Evolutionary conservation across 176 grass and related monocot species (phyloP), one percentile per base, ranked within the genome.

Genomic region (Triticum dicoccoides): DNA sequence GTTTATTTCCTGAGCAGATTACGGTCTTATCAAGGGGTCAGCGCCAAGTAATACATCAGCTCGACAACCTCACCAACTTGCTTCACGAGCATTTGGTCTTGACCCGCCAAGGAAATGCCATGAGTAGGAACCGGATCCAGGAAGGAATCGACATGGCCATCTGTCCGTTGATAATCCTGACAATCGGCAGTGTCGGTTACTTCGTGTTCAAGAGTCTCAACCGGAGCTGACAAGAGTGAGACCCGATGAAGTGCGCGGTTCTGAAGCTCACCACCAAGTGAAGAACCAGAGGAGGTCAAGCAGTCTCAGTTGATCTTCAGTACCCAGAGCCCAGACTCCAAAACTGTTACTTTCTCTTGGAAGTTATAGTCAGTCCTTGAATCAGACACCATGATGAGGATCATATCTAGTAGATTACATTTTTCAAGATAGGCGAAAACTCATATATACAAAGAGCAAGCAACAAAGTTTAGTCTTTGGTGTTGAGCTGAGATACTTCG

Each of bases 31-130:
- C 92, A 61, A 90, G 90, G 85, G 92, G 97, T 33, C 97, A 99
- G 73, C 90, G 94, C 14, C 97, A 99, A 79, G 86, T 94, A 30
- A 93, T 91, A 85, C 93, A 96, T 73, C 97, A 99, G 86, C 67
- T 99, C 3, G 97, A 99, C 76, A 99, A 95, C 39, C 75, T 99
- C 47, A 79, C 80, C 13, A 94, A 86, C 78, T 74, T 96, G 42
- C 81, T 99, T 84, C 97, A 92, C 78, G 90, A 99, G 24, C 80
- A 91, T 66, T 77, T 96, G 83, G 74, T 80, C 79, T 62, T 87
- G 74, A 84, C 82, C 3, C 83, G 77, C 3, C 83, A 87, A 85
- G 86, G 80, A 65, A 92, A 90, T 87, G 81, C 75, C 35, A 9
- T 34, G 13, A 34, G 78, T n/a, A 87, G 65, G 61, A 87, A 73